These are phyloP conservation scores for Hortaea sp. DNA, from an alignment of 2,329 filamentous ascomycete species.

Conservation along the genomic window DNA sequence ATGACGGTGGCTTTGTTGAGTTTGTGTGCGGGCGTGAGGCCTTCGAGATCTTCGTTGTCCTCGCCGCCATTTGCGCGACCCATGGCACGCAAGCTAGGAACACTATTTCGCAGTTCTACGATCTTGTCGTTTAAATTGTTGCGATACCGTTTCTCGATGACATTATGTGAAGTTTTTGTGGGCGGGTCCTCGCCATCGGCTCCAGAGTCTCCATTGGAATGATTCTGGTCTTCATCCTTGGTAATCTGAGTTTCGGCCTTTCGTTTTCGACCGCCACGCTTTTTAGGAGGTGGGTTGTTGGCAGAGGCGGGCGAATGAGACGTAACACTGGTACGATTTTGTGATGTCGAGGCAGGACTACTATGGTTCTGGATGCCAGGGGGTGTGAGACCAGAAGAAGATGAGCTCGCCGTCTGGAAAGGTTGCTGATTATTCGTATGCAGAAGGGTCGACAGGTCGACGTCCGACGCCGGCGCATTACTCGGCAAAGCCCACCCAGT, in stretches of 20 bases:
- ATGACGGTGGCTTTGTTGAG: constrained; percentile 96
- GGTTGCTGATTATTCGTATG: constrained; percentile 7
- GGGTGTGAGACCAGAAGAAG: neutral
- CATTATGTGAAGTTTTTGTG: constrained; percentile 96
- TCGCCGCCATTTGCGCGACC: constrained; percentile 55
- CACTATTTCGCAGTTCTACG: constrained; percentile 78
- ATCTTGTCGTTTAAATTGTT: constrained; percentile 98
- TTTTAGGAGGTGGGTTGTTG: constrained; percentile 20
- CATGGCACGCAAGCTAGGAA: constrained; percentile 80
- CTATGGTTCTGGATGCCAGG: constrained; percentile 11
- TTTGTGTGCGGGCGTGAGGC: constrained; percentile 72
- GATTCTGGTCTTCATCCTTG: constrained; percentile 21
- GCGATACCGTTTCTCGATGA: constrained; percentile 95
- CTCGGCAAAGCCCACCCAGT: constrained; percentile 16
- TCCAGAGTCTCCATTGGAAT: constrained; percentile 36
- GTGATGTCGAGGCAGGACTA: constrained; percentile 22
- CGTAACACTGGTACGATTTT: constrained; percentile 20
- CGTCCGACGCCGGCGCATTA: constrained; percentile 9
- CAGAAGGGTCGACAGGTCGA: constrained; percentile 14
- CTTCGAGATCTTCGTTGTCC: constrained; percentile 63
- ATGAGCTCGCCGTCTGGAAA: neutral
- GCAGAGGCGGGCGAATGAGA: constrained; percentile 15
- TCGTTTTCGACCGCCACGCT: constrained; percentile 26
- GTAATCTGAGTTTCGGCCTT: constrained; percentile 22
- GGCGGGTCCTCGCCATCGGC: constrained; percentile 32